Evolutionary conservation across 495 filamentous ascomycete genomes (phyloP).

Genomic region (Chaetomium fimeti): DNA sequence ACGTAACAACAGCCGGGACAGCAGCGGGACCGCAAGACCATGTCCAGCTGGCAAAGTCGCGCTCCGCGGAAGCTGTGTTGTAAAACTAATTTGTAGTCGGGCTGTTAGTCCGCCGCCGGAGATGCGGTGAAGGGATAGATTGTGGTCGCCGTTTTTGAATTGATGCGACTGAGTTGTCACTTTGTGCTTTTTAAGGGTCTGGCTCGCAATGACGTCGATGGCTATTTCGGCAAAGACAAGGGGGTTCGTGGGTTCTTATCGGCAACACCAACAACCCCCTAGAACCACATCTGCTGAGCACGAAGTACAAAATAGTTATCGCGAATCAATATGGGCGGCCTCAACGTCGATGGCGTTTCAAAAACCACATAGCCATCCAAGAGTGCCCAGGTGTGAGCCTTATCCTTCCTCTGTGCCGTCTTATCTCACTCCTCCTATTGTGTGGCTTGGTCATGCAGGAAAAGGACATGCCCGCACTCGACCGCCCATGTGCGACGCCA

Average conservation of each 20-base stretch:
- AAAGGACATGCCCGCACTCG: neutral
- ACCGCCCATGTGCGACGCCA: neutral
- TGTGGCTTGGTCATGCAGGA: neutral
- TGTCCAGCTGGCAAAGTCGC: slow-evolving; percentile 14
- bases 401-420: no score
- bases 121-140: neutral
- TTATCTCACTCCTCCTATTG: neutral
- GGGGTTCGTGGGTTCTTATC: no score
- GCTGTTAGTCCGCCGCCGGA: neutral
- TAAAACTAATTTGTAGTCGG: neutral
- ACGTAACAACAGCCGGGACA: slow-evolving; percentile 13
- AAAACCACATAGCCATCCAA: neutral
- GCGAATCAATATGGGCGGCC: neutral
- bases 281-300: neutral
- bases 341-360: neutral
- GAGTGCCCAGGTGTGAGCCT: neutral
- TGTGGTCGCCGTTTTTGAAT: neutral
- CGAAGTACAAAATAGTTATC: no score
- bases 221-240: slow-evolving; percentile 10
- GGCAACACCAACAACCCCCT: neutral
- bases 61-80: neutral
- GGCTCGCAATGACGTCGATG: slow-evolving; percentile 18
- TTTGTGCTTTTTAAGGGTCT: slow-evolving; percentile 5
- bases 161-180: neutral
- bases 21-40: neutral